These are phyloP conservation scores for Papiliotrema flavescens DNA, from an alignment of 1,284 basidiomycete genomes.

Conservation along the genomic window DNA sequence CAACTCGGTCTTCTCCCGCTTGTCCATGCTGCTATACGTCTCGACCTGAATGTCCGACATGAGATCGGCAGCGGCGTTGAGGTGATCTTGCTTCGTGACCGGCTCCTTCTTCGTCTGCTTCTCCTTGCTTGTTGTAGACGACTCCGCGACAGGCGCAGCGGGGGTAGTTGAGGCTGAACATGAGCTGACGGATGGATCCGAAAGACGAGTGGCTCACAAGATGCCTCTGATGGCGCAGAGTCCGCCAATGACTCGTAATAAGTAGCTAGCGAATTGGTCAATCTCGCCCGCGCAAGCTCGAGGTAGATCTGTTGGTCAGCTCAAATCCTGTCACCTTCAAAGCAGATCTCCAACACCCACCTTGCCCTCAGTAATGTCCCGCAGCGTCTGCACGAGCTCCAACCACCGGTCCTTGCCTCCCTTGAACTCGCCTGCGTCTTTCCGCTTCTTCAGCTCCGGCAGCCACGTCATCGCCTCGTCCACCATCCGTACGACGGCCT, in stretches of 20 bases:
- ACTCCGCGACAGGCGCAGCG: constrained; percentile 13
- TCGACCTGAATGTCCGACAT: constrained; percentile 95
- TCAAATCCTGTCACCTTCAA: constrained; percentile 8
- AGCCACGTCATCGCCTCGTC: constrained; percentile 79
- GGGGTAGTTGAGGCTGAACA: constrained; percentile 4
- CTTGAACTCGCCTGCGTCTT: constrained; percentile 47
- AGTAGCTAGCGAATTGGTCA: constrained; percentile 77
- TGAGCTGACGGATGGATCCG: neutral
- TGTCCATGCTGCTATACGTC: constrained; percentile 98
- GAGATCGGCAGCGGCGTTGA: constrained; percentile 80
- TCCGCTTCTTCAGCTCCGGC: constrained; percentile 57
- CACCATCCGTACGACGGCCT: constrained; percentile 82
- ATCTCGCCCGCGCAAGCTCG: constrained; percentile 91
- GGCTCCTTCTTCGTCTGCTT: constrained; percentile 45
- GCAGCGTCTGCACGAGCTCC: constrained; percentile 79
- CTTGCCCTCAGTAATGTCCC: constrained; percentile 94
- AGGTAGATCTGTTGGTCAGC: constrained; percentile 73
- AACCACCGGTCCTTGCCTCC: constrained; percentile 75
- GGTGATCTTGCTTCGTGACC: constrained; percentile 54
- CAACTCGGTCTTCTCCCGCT: constrained; percentile 96
- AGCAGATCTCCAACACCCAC: constrained; percentile 49
- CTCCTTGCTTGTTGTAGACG: constrained; percentile 36
- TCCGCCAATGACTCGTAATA: constrained; percentile 69
- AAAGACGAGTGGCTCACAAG: constrained; percentile 21
- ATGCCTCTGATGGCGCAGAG: constrained; percentile 41